Evolutionary conservation across 179 eudicot genomes (phyloP).

Genomic region (Gypsophila paniculata): DNA sequence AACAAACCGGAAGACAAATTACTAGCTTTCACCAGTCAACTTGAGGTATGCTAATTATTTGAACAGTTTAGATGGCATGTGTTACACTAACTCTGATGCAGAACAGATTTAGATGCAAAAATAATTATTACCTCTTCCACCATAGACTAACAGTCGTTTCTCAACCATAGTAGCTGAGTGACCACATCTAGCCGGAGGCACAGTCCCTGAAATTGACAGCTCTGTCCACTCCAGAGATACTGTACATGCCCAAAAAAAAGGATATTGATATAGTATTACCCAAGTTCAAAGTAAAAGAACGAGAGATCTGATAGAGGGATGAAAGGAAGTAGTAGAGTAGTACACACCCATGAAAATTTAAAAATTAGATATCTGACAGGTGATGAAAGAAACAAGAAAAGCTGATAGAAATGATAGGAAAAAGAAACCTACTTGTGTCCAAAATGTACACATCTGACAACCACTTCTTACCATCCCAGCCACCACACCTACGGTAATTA

Average conservation of each 20-base stretch:
- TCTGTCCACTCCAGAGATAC: constrained; percentile 97
- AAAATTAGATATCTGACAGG: background rate
- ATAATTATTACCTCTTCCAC: constrained; percentile 74
- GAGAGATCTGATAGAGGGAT: background rate
- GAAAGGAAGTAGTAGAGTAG: background rate
- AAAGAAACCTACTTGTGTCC: constrained; percentile 70
- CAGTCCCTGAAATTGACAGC: constrained; percentile 68
- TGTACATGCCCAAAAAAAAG: constrained; percentile 16
- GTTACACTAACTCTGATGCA: background rate
- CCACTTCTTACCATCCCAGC: constrained; percentile 98
- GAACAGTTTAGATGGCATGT: background rate
- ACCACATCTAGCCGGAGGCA: constrained; percentile 97
- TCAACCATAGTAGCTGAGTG: constrained; percentile 96
- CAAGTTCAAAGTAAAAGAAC: background rate
- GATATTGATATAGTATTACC: background rate
- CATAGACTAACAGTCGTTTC: constrained; percentile 83
- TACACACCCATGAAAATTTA: background rate
- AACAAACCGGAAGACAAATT: background rate
- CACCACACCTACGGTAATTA: constrained; percentile 76
- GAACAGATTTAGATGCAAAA: constrained; percentile 14
- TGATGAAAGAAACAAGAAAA: constrained; percentile 4
- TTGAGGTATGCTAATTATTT: constrained; percentile 3
- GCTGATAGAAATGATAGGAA: background rate
- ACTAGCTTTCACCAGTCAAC: constrained; percentile 4
- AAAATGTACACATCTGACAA: constrained; percentile 82